Evolutionary conservation across 2,329 filamentous ascomycete genomes (phyloP).

Genomic region (Epichloe coenophiala): DNA sequence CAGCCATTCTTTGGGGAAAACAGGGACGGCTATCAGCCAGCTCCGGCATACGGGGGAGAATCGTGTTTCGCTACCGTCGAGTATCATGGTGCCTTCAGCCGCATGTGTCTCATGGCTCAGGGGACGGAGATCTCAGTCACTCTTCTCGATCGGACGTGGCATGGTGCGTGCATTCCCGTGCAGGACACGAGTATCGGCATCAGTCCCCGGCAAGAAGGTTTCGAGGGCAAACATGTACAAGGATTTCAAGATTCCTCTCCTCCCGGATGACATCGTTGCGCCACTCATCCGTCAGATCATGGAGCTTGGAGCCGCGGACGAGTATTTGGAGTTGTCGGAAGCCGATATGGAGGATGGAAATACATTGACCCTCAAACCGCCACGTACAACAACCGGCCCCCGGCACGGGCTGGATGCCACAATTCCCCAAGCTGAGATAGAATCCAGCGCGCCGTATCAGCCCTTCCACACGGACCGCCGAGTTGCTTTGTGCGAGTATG

Average conservation of each 20-base stretch:
- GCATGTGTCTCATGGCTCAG: slow-evolving; percentile 54
- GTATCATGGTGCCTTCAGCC: slow-evolving; percentile 37
- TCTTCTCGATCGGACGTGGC: slow-evolving; percentile 54
- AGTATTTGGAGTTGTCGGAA: slow-evolving; percentile 39
- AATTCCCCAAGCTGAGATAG: slow-evolving; percentile 72
- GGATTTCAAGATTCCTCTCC: slow-evolving; percentile 52
- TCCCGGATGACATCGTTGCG: slow-evolving; percentile 46
- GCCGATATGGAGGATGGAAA: slow-evolving; percentile 40
- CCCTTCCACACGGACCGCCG: slow-evolving; percentile 88
- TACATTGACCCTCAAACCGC: slow-evolving; percentile 35
- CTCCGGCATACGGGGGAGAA: slow-evolving; percentile 63
- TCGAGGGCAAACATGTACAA: slow-evolving; percentile 44
- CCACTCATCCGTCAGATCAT: slow-evolving; percentile 42
- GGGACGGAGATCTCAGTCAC: slow-evolving; percentile 44
- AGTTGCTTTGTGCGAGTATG: slow-evolving; percentile 62
- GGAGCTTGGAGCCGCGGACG: slow-evolving; percentile 35
- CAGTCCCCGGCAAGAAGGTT: slow-evolving; percentile 37
- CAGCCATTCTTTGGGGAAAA: slow-evolving; percentile 60
- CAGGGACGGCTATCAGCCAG: slow-evolving; percentile 54
- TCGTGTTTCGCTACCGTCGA: slow-evolving; percentile 52
- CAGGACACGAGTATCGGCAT: slow-evolving; percentile 40
- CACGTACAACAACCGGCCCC: slow-evolving; percentile 22
- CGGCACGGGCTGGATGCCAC: slow-evolving; percentile 41
- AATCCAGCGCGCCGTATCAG: slow-evolving; percentile 89
- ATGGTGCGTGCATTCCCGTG: slow-evolving; percentile 52